phyloP scores from a whole-genome alignment of 768 basidiomycete species.

The Amanita brunnescens region DNA sequence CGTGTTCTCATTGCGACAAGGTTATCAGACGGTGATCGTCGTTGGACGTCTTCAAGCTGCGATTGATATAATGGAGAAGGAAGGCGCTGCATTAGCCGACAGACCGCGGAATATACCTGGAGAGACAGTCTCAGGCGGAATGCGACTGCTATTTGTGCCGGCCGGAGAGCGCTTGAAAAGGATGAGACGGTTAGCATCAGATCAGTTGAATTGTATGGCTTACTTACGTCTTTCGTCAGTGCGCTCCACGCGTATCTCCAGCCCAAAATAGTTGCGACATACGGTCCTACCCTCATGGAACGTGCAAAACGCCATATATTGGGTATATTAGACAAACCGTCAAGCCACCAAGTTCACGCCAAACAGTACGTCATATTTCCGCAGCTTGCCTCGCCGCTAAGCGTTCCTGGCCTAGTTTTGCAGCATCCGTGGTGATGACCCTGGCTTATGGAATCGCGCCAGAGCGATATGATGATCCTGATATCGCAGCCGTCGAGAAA shows the following conservation, averaged over 20 bases:
- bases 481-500: constrained; percentile 34
- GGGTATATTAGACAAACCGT: constrained; percentile 33
- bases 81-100: constrained; percentile 48
- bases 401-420: constrained; percentile 7
- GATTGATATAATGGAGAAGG: constrained; percentile 60
- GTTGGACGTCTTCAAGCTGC: constrained; percentile 47
- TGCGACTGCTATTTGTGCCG: constrained; percentile 46
- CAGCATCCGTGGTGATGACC: constrained; percentile 41
- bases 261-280: constrained; percentile 39
- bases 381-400: background rate
- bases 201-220: background rate
- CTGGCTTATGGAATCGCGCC: constrained; percentile 41
- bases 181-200: constrained; percentile 41
- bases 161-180: constrained; percentile 53
- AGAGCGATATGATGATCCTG: constrained; percentile 35
- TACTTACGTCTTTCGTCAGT: constrained; percentile 19
- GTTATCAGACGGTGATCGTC: constrained; percentile 34
- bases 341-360: constrained; percentile 45
- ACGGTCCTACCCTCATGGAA: constrained; percentile 40
- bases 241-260: constrained; percentile 53
- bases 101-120: constrained; percentile 49
- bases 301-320: constrained; percentile 34
- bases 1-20: constrained; percentile 46
- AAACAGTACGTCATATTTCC: constrained; percentile 28
- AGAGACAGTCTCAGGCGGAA: constrained; percentile 49